phyloP scores from a whole-genome alignment of 208 protist genomes.

The Naegleria gruberi region DNA sequence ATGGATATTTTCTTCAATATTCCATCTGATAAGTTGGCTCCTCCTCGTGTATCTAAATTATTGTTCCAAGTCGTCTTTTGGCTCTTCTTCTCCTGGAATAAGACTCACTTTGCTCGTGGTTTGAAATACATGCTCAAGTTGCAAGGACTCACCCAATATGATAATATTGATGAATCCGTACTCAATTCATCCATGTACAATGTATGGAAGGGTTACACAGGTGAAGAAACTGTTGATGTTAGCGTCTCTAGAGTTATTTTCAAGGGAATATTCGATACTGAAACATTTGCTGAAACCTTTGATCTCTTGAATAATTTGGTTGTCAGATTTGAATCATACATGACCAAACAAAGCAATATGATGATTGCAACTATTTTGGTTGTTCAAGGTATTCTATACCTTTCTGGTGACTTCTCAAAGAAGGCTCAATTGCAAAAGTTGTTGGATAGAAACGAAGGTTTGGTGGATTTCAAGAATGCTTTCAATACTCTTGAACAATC shows the following conservation, averaged over 20 bases:
- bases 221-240: neutral
- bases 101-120: neutral
- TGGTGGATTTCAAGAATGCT: neutral
- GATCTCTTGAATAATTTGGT: neutral
- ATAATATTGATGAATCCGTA: slow-evolving; percentile 5
- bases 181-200: neutral
- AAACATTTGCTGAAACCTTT: neutral
- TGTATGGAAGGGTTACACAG: neutral
- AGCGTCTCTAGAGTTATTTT: neutral
- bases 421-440: neutral
- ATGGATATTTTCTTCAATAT: neutral
- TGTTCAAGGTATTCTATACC: neutral
- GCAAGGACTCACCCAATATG: neutral
- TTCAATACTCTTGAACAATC: neutral
- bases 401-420: neutral
- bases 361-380: neutral
- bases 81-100: neutral
- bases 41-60: neutral
- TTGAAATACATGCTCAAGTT: neutral
- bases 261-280: neutral
- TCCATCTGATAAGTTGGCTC: neutral
- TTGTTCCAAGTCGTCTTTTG: slow-evolving; percentile 1
- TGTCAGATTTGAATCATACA: neutral
- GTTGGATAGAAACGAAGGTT: neutral
- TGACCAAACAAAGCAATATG: neutral